These are phyloP conservation scores for Curvularia sp. DNA, from an alignment of 2,329 filamentous ascomycete genomes.

Conservation along the genomic window DNA sequence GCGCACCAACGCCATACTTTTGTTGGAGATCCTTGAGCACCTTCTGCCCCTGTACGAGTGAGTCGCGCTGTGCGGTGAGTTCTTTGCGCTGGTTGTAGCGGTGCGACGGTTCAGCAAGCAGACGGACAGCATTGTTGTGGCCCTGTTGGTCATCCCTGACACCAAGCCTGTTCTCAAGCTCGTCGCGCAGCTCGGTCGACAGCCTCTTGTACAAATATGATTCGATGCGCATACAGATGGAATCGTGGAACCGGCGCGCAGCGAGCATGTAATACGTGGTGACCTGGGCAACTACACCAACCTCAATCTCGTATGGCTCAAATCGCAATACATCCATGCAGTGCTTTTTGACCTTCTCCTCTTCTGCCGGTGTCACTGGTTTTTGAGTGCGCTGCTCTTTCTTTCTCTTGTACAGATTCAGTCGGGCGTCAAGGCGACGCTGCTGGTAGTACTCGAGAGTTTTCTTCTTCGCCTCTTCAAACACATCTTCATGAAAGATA, in stretches of 20 bases:
- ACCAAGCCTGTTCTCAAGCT: constrained; percentile 34
- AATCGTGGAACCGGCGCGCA: constrained; percentile 68
- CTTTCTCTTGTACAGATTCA: constrained; percentile 37
- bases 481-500: constrained; percentile 37
- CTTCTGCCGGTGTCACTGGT: constrained; percentile 27
- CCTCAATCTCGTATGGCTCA: constrained; percentile 66
- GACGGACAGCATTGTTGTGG: constrained; percentile 17
- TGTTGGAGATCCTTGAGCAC: constrained; percentile 23
- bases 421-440: constrained; percentile 36
- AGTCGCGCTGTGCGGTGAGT: constrained; percentile 16
- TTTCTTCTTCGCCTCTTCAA: constrained; percentile 25
- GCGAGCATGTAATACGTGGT: constrained; percentile 74
- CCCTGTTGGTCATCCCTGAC: constrained; percentile 31
- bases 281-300: constrained; percentile 68
- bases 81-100: constrained; percentile 21
- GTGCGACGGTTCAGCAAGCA: constrained; percentile 23
- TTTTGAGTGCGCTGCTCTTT: constrained; percentile 25
- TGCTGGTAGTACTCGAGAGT: constrained; percentile 32
- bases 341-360: constrained; percentile 31
- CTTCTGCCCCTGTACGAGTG: constrained; percentile 22
- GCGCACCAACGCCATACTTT: constrained; percentile 21
- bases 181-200: constrained; percentile 27
- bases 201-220: constrained; percentile 45
- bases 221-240: constrained; percentile 51
- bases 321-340: constrained; percentile 52